Conservation (phyloP, 148 eudicot genomes). For the Heliosperma pusillum region DNA sequence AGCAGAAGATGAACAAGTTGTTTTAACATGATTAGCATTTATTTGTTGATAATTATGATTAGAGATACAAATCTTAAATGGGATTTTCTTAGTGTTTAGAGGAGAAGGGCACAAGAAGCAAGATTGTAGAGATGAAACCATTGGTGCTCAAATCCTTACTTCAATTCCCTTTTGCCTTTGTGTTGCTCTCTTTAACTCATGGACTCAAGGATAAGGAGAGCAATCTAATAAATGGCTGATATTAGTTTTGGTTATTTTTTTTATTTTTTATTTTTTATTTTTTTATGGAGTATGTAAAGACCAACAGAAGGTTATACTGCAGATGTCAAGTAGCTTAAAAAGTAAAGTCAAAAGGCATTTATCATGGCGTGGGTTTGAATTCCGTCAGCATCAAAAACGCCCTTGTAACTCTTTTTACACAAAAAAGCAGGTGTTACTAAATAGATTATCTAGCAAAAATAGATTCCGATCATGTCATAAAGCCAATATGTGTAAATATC, state of each 20-base stretch:
- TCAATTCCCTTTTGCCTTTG: neutral
- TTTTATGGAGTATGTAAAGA: no score
- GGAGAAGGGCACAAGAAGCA: conserved; percentile 25
- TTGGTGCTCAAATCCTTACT: conserved; percentile 16
- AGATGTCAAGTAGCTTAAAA: no score
- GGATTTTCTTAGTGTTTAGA: neutral
- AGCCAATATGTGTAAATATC: no score
- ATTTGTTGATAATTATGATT: neutral
- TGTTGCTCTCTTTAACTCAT: neutral
- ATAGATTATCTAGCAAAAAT: no score
- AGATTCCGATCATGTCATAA: no score
- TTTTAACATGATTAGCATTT: neutral
- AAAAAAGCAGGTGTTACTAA: no score
- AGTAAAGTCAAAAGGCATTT: no score
- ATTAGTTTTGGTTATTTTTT: conserved; percentile 1
- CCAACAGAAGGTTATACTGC: no score
- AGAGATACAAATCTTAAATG: conserved; percentile 3
- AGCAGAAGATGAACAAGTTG: neutral
- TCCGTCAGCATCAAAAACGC: no score
- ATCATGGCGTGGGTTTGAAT: no score
- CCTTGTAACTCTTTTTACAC: no score
- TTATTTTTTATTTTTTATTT: no score
- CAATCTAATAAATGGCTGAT: conserved; percentile 9
- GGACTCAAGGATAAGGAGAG: conserved; percentile 22
- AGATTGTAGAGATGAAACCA: conserved; percentile 41